Base-by-base conservation (phyloP, 805 yeast genomes). In the Kregervanrija delftensis region DNA sequence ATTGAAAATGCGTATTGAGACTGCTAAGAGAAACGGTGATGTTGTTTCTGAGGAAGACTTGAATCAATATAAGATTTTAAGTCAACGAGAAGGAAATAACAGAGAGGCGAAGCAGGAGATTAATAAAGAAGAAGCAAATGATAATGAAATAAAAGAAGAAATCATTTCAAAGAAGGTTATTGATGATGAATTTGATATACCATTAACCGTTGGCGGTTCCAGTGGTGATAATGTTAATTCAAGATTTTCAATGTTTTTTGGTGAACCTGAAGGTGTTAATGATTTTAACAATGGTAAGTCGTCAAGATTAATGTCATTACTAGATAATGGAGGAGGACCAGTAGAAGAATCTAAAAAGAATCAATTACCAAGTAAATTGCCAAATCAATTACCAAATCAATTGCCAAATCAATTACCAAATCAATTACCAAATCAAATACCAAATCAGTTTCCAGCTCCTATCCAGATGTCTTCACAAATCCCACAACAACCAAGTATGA, bases 1-100 rank as follows among this genome's bases (percentile, higher is more conserved):
- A 57, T 59, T 71, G 40, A 68, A 66, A 48, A 73, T 76, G 81
- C 69, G 68, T 48, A 59, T 68, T 40, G 76, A 76, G 54, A 77
- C 77, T 35, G 68, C 68, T 33, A 68, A 64, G 48, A 66, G 69
- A 51, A 68, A 71, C 40, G 78, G 77, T 5, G 76, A 71, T 40
- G 55, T 49, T 8, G 59, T 65, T 16, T 54, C 61, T 11, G 58
- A 54, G 31, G 53, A 55, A 16, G 65, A 59, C 37, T 34, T 53
- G 33, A 47, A 46, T 17, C 57, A 55, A 37, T 57, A 56, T 42
- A 50, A 56, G 37, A 34, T 22, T 28, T 39, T 58, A 33, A 42
- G 47, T 12, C 37, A 45, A 22, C 31, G 38, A 17, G 44, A 42
- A 15, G 39, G 30, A 11, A 39, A 28, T 22, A 33, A 16, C 6